Base-by-base conservation (phyloP, 208 protist genomes). In the Blastocrithidia nonstop region DNA sequence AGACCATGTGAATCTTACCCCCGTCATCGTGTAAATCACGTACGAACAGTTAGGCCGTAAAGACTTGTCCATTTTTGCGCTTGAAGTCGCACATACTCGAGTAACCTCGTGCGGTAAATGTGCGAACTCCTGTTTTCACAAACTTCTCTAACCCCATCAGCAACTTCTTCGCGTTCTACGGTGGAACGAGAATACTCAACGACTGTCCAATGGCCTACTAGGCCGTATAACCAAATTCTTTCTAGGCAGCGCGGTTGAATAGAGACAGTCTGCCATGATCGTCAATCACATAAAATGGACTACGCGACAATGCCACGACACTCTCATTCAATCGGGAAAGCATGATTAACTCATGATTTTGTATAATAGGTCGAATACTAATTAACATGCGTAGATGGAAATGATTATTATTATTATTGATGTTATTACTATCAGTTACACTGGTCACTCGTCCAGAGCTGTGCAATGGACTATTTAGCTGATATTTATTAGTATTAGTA, bases 161-260 rank as follows among this genome's bases (percentile, higher is more conserved):
- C 11, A 35, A 11, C 11, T n/a, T n/a, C 29, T 11, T n/a, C 29
- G 29, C 29, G 29, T 35, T 11, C 29, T 35, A 11, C 11, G 29
- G 29, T n/a, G n/a, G 11, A n/a, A 35, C 11, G 11, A 35, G 29
- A 11, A n/a, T n/a, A n/a, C n/a, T 11, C 29, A 35, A 11, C 11
- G 11, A 15, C 11, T n/a, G 29, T 35, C 11, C 11, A 11, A 35
- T 16, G 8, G 39, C 15, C 7, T 29, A 5, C 21, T 13, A 4
- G 28, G 46, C 24, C 6, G 44, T 20, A 17, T 48, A 24, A 11
- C 35, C 50, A 28, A 66, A 66, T 15, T 50, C 6, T 13, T 54
- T 45, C 41, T 71, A 60, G 6, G 66, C 53, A 9, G 16, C 45
- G 23, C 48, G 36, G 45, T 60, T 62, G 44, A 73, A 64, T 16